Conservation (phyloP, 208 protist genomes). For the Porcisia hertigi region DNA sequence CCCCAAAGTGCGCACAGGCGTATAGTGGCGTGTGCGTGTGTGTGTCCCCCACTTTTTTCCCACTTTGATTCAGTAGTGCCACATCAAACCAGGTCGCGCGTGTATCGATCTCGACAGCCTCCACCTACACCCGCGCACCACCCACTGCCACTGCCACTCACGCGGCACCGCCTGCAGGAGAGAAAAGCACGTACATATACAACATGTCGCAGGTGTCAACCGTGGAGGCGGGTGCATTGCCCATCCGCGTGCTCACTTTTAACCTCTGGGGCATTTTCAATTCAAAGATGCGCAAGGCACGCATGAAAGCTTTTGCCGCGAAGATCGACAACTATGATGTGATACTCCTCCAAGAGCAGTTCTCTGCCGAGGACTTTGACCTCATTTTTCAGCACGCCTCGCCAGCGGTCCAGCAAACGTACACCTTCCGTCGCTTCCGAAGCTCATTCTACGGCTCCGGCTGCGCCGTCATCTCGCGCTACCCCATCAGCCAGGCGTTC, state of each 20-base stretch:
- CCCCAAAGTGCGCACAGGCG: too few species aligned
- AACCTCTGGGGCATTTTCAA: constrained; percentile 94
- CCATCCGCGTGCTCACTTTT: constrained; percentile 75
- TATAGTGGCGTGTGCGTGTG: too few species aligned
- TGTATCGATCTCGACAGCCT: not conserved
- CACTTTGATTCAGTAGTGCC: too few species aligned
- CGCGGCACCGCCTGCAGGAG: too few species aligned
- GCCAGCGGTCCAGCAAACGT: constrained; percentile 37
- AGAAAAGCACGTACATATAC: too few species aligned
- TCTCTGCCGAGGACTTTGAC: constrained; percentile 73
- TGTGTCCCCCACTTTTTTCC: too few species aligned
- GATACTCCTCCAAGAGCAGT: constrained; percentile 87
- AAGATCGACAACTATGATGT: constrained; percentile 87
- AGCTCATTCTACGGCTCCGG: constrained; percentile 88
- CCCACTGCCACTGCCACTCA: not conserved
- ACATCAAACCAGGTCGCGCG: too few species aligned
- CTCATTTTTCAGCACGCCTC: constrained; percentile 53
- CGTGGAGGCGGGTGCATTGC: constrained; percentile 12
- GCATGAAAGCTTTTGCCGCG: constrained; percentile 76
- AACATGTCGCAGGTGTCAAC: not conserved
- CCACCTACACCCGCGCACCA: not conserved
- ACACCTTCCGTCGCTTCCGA: constrained; percentile 76
- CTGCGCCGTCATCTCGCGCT: constrained; percentile 83
- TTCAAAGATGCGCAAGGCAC: constrained; percentile 68
- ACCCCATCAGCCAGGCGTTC: constrained; percentile 71